Conservation (phyloP, 2,329 filamentous ascomycete genomes). For the Daldinia sp. region DNA sequence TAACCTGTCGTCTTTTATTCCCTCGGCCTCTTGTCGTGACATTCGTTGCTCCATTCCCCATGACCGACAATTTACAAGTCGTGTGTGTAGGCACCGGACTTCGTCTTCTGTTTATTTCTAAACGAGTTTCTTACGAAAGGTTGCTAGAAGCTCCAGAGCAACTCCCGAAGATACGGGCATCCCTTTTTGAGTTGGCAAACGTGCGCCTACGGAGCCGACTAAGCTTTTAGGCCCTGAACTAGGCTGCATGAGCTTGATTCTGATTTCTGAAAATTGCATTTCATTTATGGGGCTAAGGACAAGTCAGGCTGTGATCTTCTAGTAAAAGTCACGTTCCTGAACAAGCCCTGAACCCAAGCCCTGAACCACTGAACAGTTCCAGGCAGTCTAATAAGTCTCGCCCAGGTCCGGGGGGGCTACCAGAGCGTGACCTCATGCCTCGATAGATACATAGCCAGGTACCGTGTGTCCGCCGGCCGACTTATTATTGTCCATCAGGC, state of each 20-base stretch:
- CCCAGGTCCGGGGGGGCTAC: conserved; percentile 25
- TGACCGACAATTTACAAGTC: conserved; percentile 10
- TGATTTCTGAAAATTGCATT: conserved; percentile 36
- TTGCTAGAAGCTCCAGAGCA: background rate
- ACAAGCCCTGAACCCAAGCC: conserved; percentile 1
- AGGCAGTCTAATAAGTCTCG: conserved; percentile 26
- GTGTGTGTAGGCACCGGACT: background rate
- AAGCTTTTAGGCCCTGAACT: conserved; percentile 31
- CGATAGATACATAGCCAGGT: conserved; percentile 38
- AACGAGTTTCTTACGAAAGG: background rate
- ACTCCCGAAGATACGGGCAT: conserved; percentile 12
- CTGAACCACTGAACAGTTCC: background rate
- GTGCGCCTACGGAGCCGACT: background rate
- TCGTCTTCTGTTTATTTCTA: background rate
- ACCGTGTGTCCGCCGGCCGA: conserved; percentile 31
- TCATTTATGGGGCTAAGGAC: conserved; percentile 37
- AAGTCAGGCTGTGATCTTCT: conserved; percentile 36
- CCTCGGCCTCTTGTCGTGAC: conserved; percentile 19
- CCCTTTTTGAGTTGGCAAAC: conserved; percentile 28
- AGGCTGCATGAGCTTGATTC: conserved; percentile 40
- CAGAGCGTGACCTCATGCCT: conserved; percentile 42
- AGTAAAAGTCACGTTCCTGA: conserved; percentile 43
- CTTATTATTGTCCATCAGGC: conserved; percentile 43
- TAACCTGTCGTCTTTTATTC: conserved; percentile 24
- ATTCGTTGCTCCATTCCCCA: conserved; percentile 23